Evolutionary conservation across 352 stramenopile species (phyloP).

Genomic region (Phytophthora cryptogea): DNA sequence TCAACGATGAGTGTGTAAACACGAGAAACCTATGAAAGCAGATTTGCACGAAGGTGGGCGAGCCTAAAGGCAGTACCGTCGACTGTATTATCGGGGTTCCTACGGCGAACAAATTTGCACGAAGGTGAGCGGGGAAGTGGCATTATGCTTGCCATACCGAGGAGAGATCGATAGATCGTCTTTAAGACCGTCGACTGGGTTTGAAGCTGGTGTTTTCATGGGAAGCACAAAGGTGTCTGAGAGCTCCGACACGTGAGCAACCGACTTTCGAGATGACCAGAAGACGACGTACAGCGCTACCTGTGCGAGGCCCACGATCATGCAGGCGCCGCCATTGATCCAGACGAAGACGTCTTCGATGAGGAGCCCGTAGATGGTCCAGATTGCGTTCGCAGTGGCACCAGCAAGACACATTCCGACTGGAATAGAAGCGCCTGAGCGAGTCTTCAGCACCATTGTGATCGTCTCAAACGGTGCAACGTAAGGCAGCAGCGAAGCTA

Average conservation of each 20-base stretch:
- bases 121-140: neutral
- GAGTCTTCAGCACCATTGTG: constrained; percentile 37
- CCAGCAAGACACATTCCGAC: constrained; percentile 36
- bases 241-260: neutral
- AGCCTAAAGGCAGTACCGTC: no score
- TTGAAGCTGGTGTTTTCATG: neutral
- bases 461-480: constrained; percentile 46
- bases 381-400: constrained; percentile 35
- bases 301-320: no score
- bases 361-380: constrained; percentile 17
- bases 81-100: no score
- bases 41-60: constrained; percentile 6
- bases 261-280: neutral
- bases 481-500: constrained; percentile 39
- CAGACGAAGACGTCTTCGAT: neutral
- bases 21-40: constrained; percentile 3
- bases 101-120: no score
- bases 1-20: constrained; percentile 22
- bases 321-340: neutral
- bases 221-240: constrained; percentile 3
- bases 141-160: neutral
- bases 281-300: neutral
- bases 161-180: constrained; percentile 1
- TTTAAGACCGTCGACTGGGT: neutral
- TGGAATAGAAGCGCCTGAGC: constrained; percentile 35